Percentiles rank a stretch among this genome's conserved stretches.
These are phyloP conservation scores for Annona cherimola DNA, from an alignment of 164 flowering plant species.

Conservation along the genomic window DNA sequence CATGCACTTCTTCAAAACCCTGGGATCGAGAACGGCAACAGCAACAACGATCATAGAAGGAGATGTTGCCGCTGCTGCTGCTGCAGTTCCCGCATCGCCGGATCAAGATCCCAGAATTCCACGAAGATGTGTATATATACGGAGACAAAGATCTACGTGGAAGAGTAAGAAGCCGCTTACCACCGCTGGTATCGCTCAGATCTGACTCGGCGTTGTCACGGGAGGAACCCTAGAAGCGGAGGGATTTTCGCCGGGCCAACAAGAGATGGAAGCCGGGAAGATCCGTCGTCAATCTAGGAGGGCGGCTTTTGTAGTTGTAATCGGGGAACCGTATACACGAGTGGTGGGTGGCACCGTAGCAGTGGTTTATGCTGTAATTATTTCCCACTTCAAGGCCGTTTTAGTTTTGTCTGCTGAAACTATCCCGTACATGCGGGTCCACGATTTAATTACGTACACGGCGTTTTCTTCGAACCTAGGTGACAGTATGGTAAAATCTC, in stretches of 20 bases:
- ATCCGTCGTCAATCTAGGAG: not conserved
- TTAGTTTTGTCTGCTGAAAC: not conserved
- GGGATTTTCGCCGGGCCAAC: not conserved
- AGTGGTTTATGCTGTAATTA: constrained; percentile 5
- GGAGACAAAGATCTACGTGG: not conserved
- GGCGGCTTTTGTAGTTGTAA: constrained; percentile 5
- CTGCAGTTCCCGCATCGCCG: constrained; percentile 18
- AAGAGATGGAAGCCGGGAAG: not conserved
- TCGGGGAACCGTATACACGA: constrained; percentile 1
- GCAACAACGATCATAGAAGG: constrained; percentile 27
- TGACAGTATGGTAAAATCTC: no score
- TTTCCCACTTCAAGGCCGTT: not conserved
- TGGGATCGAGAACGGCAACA: constrained; percentile 8
- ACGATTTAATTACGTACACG: no score
- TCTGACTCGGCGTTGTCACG: not conserved
- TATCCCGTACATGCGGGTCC: no score
- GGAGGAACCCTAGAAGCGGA: not conserved
- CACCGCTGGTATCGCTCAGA: not conserved
- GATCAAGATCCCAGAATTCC: not conserved
- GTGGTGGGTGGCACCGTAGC: not conserved
- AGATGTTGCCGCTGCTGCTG: constrained; percentile 6
- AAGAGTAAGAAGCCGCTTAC: not conserved
- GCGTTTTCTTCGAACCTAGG: no score
- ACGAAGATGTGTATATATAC: not conserved
- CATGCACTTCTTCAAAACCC: constrained; percentile 37